Evolutionary conservation across 345 rosid genomes (phyloP).

Genomic region (Murraya paniculata): DNA sequence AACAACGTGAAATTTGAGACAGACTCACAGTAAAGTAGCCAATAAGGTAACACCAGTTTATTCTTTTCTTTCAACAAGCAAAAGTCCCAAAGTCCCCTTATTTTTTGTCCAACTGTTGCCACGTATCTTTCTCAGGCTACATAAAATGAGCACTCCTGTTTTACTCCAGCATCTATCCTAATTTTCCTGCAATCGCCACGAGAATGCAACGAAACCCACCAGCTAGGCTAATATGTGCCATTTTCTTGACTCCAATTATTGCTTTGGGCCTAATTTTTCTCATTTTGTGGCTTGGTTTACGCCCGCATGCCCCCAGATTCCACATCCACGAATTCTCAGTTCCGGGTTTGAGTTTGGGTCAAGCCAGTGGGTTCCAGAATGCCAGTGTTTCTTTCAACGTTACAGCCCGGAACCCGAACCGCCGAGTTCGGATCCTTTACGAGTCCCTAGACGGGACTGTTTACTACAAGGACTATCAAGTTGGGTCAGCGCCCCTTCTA

Average conservation of each 20-base stretch:
- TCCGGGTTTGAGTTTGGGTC: constrained; percentile 26
- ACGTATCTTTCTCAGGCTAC: not conserved
- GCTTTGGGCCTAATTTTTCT: constrained; percentile 23
- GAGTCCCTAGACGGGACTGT: constrained; percentile 20
- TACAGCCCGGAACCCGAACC: constrained; percentile 33
- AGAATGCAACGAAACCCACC: not conserved
- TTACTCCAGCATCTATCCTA: not conserved
- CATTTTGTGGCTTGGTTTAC: constrained; percentile 28
- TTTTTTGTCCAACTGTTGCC: not conserved
- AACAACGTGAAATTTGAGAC: not conserved
- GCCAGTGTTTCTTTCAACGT: constrained; percentile 23
- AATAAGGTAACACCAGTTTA: not conserved
- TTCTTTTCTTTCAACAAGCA: constrained; percentile 10
- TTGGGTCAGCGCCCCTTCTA: constrained; percentile 17
- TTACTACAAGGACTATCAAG: constrained; percentile 20
- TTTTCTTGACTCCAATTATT: constrained; percentile 17
- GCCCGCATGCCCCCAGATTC: constrained; percentile 20
- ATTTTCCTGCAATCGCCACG: not conserved
- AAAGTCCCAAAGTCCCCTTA: not conserved
- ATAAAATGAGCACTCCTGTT: not conserved
- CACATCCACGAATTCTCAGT: constrained; percentile 18
- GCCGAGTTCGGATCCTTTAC: constrained; percentile 26
- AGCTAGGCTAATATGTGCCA: constrained; percentile 21
- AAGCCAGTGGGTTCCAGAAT: constrained; percentile 26
- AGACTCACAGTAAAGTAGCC: not conserved